Conservation (phyloP, 2,329 filamentous ascomycete species). For the Fusarium drepaniforme region DNA sequence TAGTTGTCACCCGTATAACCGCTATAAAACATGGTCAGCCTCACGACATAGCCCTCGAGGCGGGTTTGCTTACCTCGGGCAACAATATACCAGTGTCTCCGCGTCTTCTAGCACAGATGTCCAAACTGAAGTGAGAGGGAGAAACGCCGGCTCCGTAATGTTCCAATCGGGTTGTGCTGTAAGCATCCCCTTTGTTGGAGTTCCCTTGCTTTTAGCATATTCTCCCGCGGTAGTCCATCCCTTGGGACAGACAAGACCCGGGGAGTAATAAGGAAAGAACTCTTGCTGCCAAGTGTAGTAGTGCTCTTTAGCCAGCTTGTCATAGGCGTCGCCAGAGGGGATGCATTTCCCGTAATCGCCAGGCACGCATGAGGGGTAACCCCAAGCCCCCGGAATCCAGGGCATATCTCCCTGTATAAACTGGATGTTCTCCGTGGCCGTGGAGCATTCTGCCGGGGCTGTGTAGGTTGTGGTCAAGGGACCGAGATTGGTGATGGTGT, state of each 20-base stretch:
- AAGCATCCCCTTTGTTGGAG: neutral
- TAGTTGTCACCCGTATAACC: neutral
- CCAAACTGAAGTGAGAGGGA: neutral
- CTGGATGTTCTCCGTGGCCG: neutral
- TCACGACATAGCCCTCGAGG: no score
- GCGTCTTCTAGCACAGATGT: neutral
- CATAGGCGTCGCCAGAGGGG: neutral
- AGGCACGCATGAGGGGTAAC: neutral
- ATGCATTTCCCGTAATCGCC: neutral
- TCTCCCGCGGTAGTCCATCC: neutral
- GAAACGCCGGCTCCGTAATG: neutral
- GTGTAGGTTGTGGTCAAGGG: conserved; percentile 2
- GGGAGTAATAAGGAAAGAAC: neutral
- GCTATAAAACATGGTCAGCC: neutral
- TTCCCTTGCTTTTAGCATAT: neutral
- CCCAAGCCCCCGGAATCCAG: neutral
- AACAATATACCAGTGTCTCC: neutral
- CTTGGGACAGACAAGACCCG: neutral
- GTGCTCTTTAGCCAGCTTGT: neutral
- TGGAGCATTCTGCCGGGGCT: neutral
- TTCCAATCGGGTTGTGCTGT: neutral
- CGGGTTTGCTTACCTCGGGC: neutral
- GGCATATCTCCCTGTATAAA: neutral
- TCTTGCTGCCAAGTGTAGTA: neutral
- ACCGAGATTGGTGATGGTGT: conserved; percentile 1